Conservation (phyloP, 163 green algal species). For the Chloroidium sp. region DNA sequence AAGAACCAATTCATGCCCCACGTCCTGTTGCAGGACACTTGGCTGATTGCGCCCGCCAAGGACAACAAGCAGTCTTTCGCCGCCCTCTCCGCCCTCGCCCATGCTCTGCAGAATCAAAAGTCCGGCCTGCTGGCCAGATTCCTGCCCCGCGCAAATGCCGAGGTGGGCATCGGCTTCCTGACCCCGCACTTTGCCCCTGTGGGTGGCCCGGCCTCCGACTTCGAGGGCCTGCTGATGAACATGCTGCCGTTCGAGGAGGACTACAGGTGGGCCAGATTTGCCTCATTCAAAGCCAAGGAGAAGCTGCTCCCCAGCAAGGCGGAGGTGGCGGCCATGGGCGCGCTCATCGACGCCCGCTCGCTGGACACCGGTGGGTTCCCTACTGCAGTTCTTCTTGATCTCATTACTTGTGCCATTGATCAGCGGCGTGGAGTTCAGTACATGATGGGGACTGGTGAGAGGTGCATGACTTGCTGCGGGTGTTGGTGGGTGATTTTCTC, state of each 20-base stretch:
- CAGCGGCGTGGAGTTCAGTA: no score
- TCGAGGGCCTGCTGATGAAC: neutral
- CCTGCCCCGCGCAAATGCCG: neutral
- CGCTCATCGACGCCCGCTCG: neutral
- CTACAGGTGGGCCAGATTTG: neutral
- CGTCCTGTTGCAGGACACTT: slow-evolving; percentile 4
- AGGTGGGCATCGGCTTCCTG: neutral
- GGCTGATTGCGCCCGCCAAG: slow-evolving; percentile 12
- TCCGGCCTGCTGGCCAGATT: neutral
- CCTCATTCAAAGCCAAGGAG: neutral
- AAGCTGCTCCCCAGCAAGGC: neutral
- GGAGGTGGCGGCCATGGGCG: neutral
- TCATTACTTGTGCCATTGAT: no score
- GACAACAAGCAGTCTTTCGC: neutral
- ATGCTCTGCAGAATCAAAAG: neutral
- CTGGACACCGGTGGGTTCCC: neutral
- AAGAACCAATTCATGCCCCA: no score
- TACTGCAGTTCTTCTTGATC: no score
- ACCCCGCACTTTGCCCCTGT: no score
- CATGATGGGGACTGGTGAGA: no score
- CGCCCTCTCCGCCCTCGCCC: slow-evolving; percentile 6
- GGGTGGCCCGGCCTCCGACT: no score
- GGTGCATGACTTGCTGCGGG: no score
- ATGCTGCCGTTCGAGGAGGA: neutral
- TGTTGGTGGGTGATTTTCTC: no score